Evolutionary conservation across 1,284 basidiomycete genomes (phyloP).

Genomic region (Ganoderma leucocontextum): DNA sequence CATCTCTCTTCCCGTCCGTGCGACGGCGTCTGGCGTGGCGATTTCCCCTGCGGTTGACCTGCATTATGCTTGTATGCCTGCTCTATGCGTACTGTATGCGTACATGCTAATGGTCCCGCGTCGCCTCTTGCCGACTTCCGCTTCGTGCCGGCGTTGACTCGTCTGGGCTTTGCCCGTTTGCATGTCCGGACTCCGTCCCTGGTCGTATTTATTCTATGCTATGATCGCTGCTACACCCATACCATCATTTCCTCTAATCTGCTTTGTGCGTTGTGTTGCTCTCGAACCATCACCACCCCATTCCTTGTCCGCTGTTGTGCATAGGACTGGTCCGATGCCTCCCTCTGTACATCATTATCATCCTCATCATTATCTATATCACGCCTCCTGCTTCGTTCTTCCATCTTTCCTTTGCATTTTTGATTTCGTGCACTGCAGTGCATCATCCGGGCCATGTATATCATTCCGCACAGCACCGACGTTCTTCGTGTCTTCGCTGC

Average conservation of each 20-base stretch:
- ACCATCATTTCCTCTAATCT: constrained; percentile 22
- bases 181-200: neutral
- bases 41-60: constrained; percentile 7
- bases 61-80: constrained; percentile 16
- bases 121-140: neutral
- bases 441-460: constrained; percentile 1
- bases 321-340: constrained; percentile 6
- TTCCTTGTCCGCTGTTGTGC: constrained; percentile 4
- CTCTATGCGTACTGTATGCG: constrained; percentile 12
- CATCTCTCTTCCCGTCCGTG: neutral
- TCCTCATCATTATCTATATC: neutral
- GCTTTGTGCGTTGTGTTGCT: constrained; percentile 16
- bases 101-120: constrained; percentile 10
- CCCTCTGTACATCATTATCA: constrained; percentile 16
- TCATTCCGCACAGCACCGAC: neutral
- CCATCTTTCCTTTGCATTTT: neutral
- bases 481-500: neutral
- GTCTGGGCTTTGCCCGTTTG: constrained; percentile 4
- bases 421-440: constrained; percentile 5
- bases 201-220: constrained; percentile 16
- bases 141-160: constrained; percentile 9
- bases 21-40: neutral
- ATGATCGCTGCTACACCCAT: constrained; percentile 12
- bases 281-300: neutral
- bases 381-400: neutral